Evolutionary conservation across 208 protist genomes (phyloP).

Genomic region (Trichomonas tenax): DNA sequence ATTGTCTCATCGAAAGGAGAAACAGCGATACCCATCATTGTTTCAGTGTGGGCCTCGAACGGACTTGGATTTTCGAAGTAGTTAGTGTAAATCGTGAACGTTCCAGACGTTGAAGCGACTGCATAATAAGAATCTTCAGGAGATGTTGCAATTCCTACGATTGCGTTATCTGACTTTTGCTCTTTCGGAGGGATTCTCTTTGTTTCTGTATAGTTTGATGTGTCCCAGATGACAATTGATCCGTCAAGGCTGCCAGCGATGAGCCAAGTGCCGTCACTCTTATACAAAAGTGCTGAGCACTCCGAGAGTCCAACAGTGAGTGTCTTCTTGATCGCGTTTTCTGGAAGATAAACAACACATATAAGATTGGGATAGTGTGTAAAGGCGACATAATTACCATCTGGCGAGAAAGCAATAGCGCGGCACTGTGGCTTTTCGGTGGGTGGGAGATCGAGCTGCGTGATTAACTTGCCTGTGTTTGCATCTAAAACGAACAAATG

Average conservation of each 20-base stretch:
- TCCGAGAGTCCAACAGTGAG: not conserved
- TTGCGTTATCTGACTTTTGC: not conserved
- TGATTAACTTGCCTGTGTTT: not conserved
- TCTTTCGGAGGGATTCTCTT: not conserved
- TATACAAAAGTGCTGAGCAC: not conserved
- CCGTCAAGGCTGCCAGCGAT: not conserved
- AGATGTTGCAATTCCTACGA: not conserved
- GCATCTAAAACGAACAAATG: not conserved
- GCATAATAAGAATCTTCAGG: not conserved
- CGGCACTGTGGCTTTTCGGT: not conserved
- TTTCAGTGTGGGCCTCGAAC: not conserved
- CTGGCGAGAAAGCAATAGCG: not conserved
- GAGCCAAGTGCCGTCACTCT: not conserved
- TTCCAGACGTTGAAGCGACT: not conserved
- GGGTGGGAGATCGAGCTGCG: not conserved
- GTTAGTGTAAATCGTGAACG: not conserved
- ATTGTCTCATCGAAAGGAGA: constrained; percentile 4
- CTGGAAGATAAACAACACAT: not conserved
- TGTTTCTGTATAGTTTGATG: not conserved
- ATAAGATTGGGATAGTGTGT: not conserved
- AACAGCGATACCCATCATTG: not conserved
- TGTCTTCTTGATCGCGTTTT: not conserved
- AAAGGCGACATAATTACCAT: not conserved
- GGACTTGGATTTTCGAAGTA: not conserved
- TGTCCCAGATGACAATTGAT: not conserved